These are phyloP conservation scores for Backusella australiensis DNA, from an alignment of 192 early-diverging fungal species.

Conservation along the genomic window DNA sequence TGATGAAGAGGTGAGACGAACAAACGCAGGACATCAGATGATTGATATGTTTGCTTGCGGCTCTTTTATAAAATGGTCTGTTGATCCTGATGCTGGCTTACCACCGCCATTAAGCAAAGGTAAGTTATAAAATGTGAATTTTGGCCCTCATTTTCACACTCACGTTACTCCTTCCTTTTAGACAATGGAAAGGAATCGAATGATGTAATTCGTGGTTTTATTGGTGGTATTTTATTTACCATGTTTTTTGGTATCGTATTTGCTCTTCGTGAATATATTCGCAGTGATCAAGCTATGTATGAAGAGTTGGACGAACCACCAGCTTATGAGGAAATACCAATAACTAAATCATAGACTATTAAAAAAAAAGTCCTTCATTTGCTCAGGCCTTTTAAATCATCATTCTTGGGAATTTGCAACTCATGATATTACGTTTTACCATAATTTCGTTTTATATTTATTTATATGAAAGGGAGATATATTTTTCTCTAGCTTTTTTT, in stretches of 20 bases:
- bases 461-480: no score
- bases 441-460: no score
- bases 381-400: no score
- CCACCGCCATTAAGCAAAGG: conserved; percentile 2
- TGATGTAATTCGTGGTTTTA: conserved; percentile 11
- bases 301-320: not conserved
- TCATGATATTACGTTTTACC: no score
- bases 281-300: not conserved
- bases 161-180: not conserved
- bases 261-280: conserved; percentile 22
- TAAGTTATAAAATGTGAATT: not conserved
- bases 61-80: conserved; percentile 40
- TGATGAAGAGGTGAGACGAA: conserved; percentile 44
- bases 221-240: conserved; percentile 19
- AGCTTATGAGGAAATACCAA: not conserved
- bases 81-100: conserved; percentile 27
- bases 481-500: no score
- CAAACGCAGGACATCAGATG: conserved; percentile 50
- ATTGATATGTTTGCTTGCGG: conserved; percentile 52
- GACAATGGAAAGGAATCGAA: conserved; percentile 21
- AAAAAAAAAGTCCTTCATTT: no score
- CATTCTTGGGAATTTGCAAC: no score
- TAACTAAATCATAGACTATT: not conserved
- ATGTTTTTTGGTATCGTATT: conserved; percentile 26
- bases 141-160: not conserved